Evolutionary conservation across 257 asterid species (phyloP).

Genomic region (Leonotis leonurus): DNA sequence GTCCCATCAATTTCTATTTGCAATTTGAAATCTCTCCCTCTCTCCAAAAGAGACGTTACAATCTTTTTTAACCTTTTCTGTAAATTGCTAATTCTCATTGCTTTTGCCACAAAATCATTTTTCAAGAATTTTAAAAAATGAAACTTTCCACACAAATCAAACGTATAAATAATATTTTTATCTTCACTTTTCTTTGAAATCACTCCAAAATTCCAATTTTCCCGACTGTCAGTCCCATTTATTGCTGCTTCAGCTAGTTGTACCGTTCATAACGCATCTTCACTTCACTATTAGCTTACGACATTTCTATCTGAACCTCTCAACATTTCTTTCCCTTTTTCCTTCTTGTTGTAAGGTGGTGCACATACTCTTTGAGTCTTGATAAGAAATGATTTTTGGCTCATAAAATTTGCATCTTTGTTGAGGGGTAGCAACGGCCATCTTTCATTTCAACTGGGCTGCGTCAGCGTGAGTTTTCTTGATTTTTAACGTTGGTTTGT

Average conservation of each 20-base stretch:
- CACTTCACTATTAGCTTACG: conserved; percentile 12
- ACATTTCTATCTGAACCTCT: conserved; percentile 19
- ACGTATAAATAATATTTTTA: conserved; percentile 13
- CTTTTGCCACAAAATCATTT: conserved; percentile 9
- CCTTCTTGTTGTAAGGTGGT: no score
- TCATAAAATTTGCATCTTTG: conserved; percentile 21
- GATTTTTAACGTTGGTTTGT: conserved; percentile 18
- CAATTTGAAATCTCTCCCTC: conserved; percentile 64
- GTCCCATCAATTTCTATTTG: conserved; percentile 26
- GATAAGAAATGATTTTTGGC: conserved; percentile 2
- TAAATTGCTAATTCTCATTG: conserved; percentile 8
- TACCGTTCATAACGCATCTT: conserved; percentile 25
- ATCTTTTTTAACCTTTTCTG: conserved; percentile 37
- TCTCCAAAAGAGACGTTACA: conserved; percentile 63
- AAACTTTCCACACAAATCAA: neutral
- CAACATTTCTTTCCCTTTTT: neutral
- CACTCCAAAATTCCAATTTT: conserved; percentile 24
- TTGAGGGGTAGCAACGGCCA: conserved; percentile 14
- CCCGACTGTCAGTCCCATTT: conserved; percentile 52
- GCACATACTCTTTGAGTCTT: conserved; percentile 12
- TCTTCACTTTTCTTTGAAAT: conserved; percentile 17
- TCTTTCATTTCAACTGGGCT: conserved; percentile 25
- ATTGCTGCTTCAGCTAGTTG: conserved; percentile 42
- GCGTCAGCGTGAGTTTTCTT: conserved; percentile 38
- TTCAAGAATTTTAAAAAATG: conserved; percentile 4